Conservation (phyloP, 2,329 filamentous ascomycete species). For the Curvularia verruculosa region DNA sequence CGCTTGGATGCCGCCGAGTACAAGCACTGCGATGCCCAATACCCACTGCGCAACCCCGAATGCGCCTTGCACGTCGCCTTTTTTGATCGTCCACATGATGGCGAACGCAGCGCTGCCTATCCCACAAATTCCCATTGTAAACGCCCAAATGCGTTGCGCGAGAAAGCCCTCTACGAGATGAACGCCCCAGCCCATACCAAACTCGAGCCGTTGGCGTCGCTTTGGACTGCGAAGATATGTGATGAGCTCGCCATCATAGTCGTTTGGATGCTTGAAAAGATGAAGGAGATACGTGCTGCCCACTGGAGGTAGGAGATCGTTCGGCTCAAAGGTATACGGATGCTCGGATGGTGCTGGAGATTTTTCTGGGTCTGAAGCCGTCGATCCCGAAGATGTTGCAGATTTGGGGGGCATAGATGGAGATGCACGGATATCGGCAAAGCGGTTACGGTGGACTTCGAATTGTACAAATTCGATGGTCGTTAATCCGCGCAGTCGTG, state of each 20-base stretch:
- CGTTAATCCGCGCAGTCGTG: constrained; percentile 44
- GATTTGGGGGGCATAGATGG: constrained; percentile 46
- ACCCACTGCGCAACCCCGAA: constrained; percentile 51
- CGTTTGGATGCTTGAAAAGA: constrained; percentile 48
- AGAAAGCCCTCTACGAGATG: constrained; percentile 49
- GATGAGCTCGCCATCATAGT: constrained; percentile 49
- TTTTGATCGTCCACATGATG: constrained; percentile 40
- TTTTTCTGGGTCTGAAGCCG: constrained; percentile 15
- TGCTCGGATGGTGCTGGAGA: constrained; percentile 27
- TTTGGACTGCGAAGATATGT: constrained; percentile 48
- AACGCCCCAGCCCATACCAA: constrained; percentile 50
- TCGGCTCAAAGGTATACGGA: constrained; percentile 47
- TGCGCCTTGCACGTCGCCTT: constrained; percentile 48
- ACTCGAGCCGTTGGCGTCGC: constrained; percentile 38
- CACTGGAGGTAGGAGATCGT: constrained; percentile 49
- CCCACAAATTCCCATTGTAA: constrained; percentile 36
- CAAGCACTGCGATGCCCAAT: constrained; percentile 40
- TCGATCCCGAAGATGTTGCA: constrained; percentile 17
- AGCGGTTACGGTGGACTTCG: constrained; percentile 50
- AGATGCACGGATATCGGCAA: constrained; percentile 48
- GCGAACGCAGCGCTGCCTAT: constrained; percentile 46
- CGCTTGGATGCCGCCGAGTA: constrained; percentile 44
- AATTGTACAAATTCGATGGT: constrained; percentile 50
- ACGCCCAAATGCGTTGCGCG: constrained; percentile 44
- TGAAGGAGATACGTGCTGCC: constrained; percentile 49